These are phyloP conservation scores for Candida lessepsii DNA, from an alignment of 805 yeast genomes.

Conservation along the genomic window DNA sequence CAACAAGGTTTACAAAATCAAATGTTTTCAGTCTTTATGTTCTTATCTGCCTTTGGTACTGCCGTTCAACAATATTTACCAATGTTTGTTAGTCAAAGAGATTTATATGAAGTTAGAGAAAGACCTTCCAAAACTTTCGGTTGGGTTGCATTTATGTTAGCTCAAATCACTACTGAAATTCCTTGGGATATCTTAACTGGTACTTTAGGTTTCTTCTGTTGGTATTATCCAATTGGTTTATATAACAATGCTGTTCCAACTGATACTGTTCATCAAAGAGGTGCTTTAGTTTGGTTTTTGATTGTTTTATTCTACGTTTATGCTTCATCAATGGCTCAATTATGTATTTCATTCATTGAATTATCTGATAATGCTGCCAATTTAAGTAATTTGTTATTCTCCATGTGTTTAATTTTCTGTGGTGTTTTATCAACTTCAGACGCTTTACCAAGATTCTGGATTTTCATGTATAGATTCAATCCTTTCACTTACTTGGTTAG, in stretches of 20 bases:
- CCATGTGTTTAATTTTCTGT: conserved; percentile 37
- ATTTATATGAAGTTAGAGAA: conserved; percentile 48
- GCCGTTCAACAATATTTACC: conserved; percentile 42
- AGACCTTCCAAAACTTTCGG: conserved; percentile 43
- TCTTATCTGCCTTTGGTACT: conserved; percentile 36
- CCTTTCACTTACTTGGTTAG: conserved; percentile 65
- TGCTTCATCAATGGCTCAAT: conserved; percentile 25
- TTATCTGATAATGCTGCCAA: conserved; percentile 32
- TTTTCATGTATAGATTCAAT: conserved; percentile 72
- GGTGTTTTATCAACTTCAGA: conserved; percentile 30
- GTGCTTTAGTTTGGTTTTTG: conserved; percentile 36
- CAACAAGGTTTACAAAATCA: conserved; percentile 66
- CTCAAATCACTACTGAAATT: conserved; percentile 46
- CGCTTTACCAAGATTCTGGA: conserved; percentile 48
- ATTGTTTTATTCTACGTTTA: conserved; percentile 25
- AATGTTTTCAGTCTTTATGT: conserved; percentile 50
- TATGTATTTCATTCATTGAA: conserved; percentile 28
- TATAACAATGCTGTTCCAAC: conserved; percentile 52
- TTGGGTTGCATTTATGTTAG: conserved; percentile 42
- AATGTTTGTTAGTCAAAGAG: conserved; percentile 44
- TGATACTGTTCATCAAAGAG: conserved; percentile 50
- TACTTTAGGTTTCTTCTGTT: conserved; percentile 36
- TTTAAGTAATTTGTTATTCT: conserved; percentile 27
- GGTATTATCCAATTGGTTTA: conserved; percentile 61
- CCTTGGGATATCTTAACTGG: conserved; percentile 48